Evolutionary conservation across 1,284 basidiomycete species (phyloP), one percentile per base, ranked within the genome.

Genomic region (Apiotrichum gracile): DNA sequence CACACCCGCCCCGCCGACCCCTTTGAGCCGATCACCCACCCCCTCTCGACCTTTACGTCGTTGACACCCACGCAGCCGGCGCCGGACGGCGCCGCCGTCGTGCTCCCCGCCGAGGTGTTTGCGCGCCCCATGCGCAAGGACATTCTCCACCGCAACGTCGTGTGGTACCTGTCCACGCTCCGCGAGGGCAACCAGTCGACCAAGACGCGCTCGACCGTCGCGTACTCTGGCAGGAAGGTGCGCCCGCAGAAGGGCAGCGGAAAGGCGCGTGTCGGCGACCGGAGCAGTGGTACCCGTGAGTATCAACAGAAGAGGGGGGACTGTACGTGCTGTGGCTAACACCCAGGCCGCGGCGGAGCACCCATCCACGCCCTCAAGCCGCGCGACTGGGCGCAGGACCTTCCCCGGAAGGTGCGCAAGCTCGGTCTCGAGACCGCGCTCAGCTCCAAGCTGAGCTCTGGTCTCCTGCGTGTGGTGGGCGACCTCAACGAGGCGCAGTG

Each of bases 401-500:
- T 97, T 16, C 88, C 89, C 10, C 82, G 91, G 55, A 93, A 94
- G 74, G 87, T 96, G 52, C 82, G 91, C 37, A 81, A 90, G 66
- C 86, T 97, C 80, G 93, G 92, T n/a, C 84, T 97, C 81, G 83
- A 88, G 25, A 85, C 91, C 40, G 90, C 90, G 1, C 76, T 97
- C 46, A 91, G 88, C 57, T 81, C 84, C 34, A 88, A 91, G 71
- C 78, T 93, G 65, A 81, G 81, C 63, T 86, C 91, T 59, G 81
- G 83, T 29, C 76, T 81, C 29, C 77, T 97, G 16, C 84, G 87
- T 46, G 80, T 96, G 37, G 87, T 94, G 61, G 77, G 82, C 34
- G 56, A 82, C 78, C 53, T 93, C 82, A 87, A 83, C 81, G 34
- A 82, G 78, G 70, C 58, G 6, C 42, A 55, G 31, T 77, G 74